Conservation (phyloP, 2,329 filamentous ascomycete genomes). For the Fusarium hainanense region DNA sequence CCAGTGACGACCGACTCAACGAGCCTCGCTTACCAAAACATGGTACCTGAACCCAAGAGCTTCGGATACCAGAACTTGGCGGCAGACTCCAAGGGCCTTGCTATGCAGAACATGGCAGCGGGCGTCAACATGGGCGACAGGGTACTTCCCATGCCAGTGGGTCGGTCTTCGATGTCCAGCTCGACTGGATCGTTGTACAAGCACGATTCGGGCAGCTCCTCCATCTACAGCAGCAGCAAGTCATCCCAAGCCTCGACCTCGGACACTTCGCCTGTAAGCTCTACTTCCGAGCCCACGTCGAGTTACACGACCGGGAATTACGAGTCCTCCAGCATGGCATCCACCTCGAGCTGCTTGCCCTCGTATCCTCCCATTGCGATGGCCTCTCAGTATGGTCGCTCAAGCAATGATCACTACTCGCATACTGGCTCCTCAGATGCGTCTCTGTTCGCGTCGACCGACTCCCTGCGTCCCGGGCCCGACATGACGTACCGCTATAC, state of each 20-base stretch:
- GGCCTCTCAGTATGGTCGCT: constrained; percentile 29
- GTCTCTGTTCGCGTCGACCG: constrained; percentile 20
- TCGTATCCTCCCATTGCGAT: constrained; percentile 35
- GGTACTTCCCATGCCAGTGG: constrained; percentile 34
- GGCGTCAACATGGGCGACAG: constrained; percentile 35
- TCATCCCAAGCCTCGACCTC: constrained; percentile 32
- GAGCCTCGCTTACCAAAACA: constrained; percentile 5
- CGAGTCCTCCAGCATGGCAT: constrained; percentile 38
- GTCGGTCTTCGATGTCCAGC: constrained; percentile 33
- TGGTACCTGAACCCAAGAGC: constrained; percentile 21
- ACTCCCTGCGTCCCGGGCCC: constrained; percentile 25
- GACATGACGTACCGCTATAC: constrained; percentile 50
- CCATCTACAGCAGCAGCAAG: constrained; percentile 39
- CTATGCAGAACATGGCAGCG: constrained; percentile 40
- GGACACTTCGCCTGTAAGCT: constrained; percentile 38
- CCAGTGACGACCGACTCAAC: constrained; percentile 15
- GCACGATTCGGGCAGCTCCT: constrained; percentile 43
- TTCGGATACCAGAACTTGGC: constrained; percentile 10
- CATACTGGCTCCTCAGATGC: constrained; percentile 29
- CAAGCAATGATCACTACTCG: constrained; percentile 38
- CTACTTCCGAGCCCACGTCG: constrained; percentile 35
- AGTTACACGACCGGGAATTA: constrained; percentile 40
- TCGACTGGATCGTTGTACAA: constrained; percentile 41
- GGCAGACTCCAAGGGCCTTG: constrained; percentile 25
- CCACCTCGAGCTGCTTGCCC: constrained; percentile 28